Evolutionary conservation across 441 rosid species (phyloP), one percentile per base, ranked within the genome.

Genomic region (Lepidium campestre): DNA sequence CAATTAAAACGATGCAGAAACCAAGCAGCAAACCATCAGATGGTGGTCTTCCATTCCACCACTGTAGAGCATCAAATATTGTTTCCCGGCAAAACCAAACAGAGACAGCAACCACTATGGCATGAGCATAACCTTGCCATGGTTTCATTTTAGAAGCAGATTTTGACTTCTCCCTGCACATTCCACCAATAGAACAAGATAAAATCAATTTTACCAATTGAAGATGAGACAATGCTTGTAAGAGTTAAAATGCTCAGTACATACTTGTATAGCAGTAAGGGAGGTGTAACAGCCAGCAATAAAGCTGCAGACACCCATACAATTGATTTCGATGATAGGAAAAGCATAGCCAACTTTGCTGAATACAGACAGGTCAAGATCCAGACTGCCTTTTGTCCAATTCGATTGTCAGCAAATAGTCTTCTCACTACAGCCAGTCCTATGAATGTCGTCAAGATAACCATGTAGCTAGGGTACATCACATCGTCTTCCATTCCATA

Each of bases 81-180:
- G 97, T 86, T 83, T 91, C 99, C 41, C 97, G 96, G 82, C 91
- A 91, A 74, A 89, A 85, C 99, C 99, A 94, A 62, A 94, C 92
- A n/a, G 98, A 85, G 53, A 91, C 48, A 53, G 92, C 82, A 79
- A 94, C 91, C 74, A 94, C 92, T 61, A 72, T 54, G 36, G 91
- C 92, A 77, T 94, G 99, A 14, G 74, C 80, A 81, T 91, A 94
- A 77, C 97, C 99, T 81, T 94, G 97, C 97, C 97, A 91, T 71
- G 85, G 81, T 82, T 85, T 94, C 97, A 94, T 94, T 81, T 85
- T 94, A 57, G 92, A 83, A 65, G 81, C 86, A 59, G 90, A 75
- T 77, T 88, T 85, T 9, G 91, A 73, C 81, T 84, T 89, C 61
- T 89, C 91, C 84, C 99, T 89, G 82, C 74, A 81, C 68, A 57